These are phyloP conservation scores for Sphenostylis stenocarpa DNA, from an alignment of 306 rosid genomes.

Conservation along the genomic window DNA sequence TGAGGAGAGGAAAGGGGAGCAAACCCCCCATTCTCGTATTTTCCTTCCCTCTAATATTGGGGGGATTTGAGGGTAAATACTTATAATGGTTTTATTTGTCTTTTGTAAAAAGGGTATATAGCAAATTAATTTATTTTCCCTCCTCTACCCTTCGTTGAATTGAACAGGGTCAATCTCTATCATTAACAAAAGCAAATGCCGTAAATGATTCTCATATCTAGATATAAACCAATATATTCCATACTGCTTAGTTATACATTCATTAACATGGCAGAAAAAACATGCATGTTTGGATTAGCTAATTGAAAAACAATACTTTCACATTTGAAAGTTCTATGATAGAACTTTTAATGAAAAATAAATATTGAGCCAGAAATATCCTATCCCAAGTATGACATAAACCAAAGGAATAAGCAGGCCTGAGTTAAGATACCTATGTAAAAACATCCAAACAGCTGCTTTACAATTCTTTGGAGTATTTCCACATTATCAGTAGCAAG, in stretches of 20 bases:
- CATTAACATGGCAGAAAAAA: slow-evolving; percentile 20
- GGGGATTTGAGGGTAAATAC: too few species aligned
- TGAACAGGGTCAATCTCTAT: not conserved
- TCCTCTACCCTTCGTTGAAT: too few species aligned
- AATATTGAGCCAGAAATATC: not conserved
- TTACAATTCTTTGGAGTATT: slow-evolving; percentile 78
- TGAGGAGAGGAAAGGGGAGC: not conserved
- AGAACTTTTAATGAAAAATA: not conserved
- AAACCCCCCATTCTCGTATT: not conserved
- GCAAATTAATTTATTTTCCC: too few species aligned
- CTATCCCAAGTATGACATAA: not conserved
- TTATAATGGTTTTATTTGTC: not conserved
- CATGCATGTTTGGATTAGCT: not conserved
- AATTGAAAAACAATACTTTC: not conserved
- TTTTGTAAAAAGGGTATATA: not conserved
- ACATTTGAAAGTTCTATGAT: not conserved
- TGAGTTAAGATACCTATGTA: slow-evolving; percentile 54
- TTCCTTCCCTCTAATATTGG: not conserved
- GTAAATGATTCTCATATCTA: slow-evolving; percentile 12
- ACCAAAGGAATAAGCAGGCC: slow-evolving; percentile 2
- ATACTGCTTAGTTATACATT: not conserved
- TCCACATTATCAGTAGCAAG: slow-evolving; percentile 84
- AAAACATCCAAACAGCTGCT: slow-evolving; percentile 75
- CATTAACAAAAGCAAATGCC: slow-evolving; percentile 14
- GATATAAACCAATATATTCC: not conserved